Conservation (phyloP, 2,329 filamentous ascomycete species). For the Alternaria panax region DNA sequence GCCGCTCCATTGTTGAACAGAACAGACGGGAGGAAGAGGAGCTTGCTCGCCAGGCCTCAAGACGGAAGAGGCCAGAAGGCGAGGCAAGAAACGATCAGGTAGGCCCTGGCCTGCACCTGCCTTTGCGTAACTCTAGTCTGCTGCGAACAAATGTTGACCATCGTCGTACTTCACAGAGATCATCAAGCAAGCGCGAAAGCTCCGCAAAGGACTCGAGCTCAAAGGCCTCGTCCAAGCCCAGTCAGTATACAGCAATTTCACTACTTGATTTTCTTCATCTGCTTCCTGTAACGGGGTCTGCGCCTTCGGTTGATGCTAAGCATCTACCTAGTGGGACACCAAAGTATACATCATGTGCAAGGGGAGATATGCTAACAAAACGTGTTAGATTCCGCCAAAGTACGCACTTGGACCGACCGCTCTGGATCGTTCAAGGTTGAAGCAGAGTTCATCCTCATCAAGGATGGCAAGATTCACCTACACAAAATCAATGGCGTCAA, state of each 20-base stretch:
- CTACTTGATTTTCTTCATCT: background rate
- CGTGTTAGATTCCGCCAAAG: slow-evolving; percentile 72
- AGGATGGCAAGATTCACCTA: slow-evolving; percentile 95
- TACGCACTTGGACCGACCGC: slow-evolving; percentile 93
- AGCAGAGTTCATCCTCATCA: slow-evolving; percentile 91
- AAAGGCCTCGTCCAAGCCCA: slow-evolving; percentile 70
- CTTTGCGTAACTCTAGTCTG: slow-evolving; percentile 81
- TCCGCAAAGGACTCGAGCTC: slow-evolving; percentile 58
- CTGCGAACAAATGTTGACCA: slow-evolving; percentile 70
- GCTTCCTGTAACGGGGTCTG: background rate
- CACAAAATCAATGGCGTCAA: slow-evolving; percentile 99
- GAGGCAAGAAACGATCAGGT: slow-evolving; percentile 70
- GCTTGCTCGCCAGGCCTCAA: slow-evolving; percentile 79
- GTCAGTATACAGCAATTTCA: slow-evolving; percentile 60
- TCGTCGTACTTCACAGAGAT: slow-evolving; percentile 74
- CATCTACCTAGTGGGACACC: background rate
- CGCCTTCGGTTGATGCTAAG: background rate
- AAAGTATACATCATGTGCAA: background rate
- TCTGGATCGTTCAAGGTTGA: slow-evolving; percentile 97
- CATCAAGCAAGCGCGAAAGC: slow-evolving; percentile 72
- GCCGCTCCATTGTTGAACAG: slow-evolving; percentile 76
- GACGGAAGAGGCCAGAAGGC: slow-evolving; percentile 63
- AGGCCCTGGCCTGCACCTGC: slow-evolving; percentile 78
- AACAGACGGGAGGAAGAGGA: slow-evolving; percentile 81
- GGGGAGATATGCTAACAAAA: slow-evolving; percentile 15